Base-by-base conservation (phyloP, 768 basidiomycete species). In the Russula sp. region DNA sequence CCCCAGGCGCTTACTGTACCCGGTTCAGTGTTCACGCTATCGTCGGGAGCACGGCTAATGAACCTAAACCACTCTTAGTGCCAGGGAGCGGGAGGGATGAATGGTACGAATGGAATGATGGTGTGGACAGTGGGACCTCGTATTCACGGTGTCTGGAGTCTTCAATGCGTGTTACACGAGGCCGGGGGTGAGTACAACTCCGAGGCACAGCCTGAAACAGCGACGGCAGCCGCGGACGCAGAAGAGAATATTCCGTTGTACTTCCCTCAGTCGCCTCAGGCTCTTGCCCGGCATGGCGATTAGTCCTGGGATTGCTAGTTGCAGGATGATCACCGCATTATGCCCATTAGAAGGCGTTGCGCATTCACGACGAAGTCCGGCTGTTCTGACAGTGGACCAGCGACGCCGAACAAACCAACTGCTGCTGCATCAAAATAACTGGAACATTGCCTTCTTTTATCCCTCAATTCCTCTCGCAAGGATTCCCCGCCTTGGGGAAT, bases 121-220 rank as follows among this genome's bases (percentile, higher is more conserved):
- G 26, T 13, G 3, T 22, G 20, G 26, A 5, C 18, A 9, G 9
- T 42, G 32, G 53, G 13, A 20, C 24, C 30, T 30, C 38, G 24
- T 22, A 13, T 10, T n/a, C 28, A 28, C 46, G 50, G 40, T 53
- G 38, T 61, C 28, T 56, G 44, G 52, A 48, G 40, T 42, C 28
- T 44, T 14, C 36, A 42, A 24, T 46, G 51, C 30, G 52, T 8
- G 40, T 51, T 30, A 61, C 60, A 53, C 51, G 60, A 36, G 60
- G 60, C 60, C 18, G 30, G 28, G n/a, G 46, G 28, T 10, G 24
- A 30, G 49, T 18, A 16, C 24, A 28, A 28, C 22, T 48, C 49
- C 49, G 49, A 50, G 49, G 49, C 24, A 28, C 24, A 50, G 49
- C 49, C 24, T 24, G 46, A 48, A 48, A 48, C 46, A 13, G 11